Percentiles rank a stretch among this genome's conserved stretches.
Conservation (phyloP, 1,284 basidiomycete genomes). For the Limonomyces culmigenus region DNA sequence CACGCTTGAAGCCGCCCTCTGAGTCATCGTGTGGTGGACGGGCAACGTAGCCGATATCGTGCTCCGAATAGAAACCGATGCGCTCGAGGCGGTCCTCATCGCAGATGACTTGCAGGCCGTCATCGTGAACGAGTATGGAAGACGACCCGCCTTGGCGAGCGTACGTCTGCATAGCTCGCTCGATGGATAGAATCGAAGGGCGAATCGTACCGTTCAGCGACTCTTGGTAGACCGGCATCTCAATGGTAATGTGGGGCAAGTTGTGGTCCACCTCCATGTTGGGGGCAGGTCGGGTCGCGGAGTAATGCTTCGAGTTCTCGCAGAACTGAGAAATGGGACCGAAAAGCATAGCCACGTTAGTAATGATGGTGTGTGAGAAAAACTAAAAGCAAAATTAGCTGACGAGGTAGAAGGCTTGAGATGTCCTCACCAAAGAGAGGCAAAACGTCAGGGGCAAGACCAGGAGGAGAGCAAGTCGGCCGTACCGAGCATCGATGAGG, state of each 20-base stretch:
- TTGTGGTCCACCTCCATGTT: conserved; percentile 43
- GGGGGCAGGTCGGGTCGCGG: conserved; percentile 37
- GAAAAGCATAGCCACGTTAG: conserved; percentile 37
- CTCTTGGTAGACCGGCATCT: conserved; percentile 75
- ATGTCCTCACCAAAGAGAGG: conserved; percentile 42
- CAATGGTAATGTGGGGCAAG: conserved; percentile 60
- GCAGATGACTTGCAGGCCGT: conserved; percentile 33
- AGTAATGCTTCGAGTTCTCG: conserved; percentile 60
- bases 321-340: conserved; percentile 64
- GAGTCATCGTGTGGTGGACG: conserved; percentile 27
- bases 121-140: conserved; percentile 61
- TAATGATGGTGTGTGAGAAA: conserved; percentile 44
- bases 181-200: conserved; percentile 49
- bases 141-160: conserved; percentile 70
- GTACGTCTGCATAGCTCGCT: conserved; percentile 78
- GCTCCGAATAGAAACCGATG: conserved; percentile 31
- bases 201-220: conserved; percentile 52
- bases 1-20: conserved; percentile 30
- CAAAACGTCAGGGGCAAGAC: conserved; percentile 57
- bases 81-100: conserved; percentile 19
- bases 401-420: conserved; percentile 1
- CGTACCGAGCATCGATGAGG: conserved; percentile 44
- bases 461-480: conserved; percentile 45
- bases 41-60: conserved; percentile 38
- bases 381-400: conserved; percentile 22